phyloP scores from a whole-genome alignment of 2,329 filamentous ascomycete genomes.

The Aschersonia sp. region DNA sequence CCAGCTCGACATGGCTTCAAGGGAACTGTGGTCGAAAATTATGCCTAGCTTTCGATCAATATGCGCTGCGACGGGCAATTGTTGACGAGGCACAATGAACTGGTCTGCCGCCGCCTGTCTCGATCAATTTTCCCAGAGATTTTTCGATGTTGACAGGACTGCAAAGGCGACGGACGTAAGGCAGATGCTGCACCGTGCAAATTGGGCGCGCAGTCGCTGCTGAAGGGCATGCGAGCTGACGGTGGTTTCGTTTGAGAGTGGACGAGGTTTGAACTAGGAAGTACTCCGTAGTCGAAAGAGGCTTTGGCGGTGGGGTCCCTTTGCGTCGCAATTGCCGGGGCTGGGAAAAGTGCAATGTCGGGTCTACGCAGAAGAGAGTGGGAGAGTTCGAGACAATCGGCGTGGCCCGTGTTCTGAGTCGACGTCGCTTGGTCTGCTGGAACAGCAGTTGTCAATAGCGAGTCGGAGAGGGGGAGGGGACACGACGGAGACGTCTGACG shows the following conservation, averaged over 20 bases:
- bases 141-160: neutral
- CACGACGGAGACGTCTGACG: too few species aligned
- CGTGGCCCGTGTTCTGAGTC: too few species aligned
- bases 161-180: neutral
- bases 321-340: too few species aligned
- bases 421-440: too few species aligned
- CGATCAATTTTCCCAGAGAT: neutral
- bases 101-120: neutral
- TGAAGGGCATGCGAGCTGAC: neutral
- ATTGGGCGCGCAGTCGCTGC: neutral
- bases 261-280: neutral
- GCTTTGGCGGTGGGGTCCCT: too few species aligned
- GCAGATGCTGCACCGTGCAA: neutral
- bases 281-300: neutral
- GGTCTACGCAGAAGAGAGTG: too few species aligned
- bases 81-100: neutral
- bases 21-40: conserved; percentile 1
- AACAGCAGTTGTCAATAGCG: too few species aligned
- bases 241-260: neutral
- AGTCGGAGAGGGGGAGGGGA: too few species aligned
- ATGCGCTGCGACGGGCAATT: neutral
- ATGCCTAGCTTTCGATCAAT: neutral
- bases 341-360: too few species aligned
- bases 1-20: conserved; percentile 17
- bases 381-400: too few species aligned